These are phyloP conservation scores for Candolleomyces eurysporus DNA, from an alignment of 768 basidiomycete species.

Conservation along the genomic window DNA sequence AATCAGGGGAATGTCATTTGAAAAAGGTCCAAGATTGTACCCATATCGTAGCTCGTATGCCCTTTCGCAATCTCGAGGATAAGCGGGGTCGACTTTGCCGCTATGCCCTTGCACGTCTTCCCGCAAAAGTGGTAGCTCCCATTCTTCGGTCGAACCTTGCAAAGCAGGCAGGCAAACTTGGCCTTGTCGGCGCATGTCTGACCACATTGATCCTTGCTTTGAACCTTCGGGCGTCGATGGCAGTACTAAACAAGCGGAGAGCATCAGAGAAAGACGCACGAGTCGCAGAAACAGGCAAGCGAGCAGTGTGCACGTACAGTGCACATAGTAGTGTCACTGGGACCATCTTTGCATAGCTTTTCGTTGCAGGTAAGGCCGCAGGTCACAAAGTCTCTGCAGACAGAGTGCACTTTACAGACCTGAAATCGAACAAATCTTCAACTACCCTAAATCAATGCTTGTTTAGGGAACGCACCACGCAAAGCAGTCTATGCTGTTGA, in stretches of 20 bases:
- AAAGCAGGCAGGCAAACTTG: constrained; percentile 23
- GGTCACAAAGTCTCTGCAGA: constrained; percentile 17
- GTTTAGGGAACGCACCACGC: background rate
- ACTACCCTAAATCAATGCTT: background rate
- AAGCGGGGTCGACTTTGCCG: constrained; percentile 20
- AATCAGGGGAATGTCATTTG: background rate
- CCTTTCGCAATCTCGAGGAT: constrained; percentile 22
- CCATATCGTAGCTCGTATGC: constrained; percentile 21
- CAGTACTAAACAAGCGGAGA: constrained; percentile 20
- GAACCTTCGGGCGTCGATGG: constrained; percentile 22
- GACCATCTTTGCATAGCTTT: constrained; percentile 15
- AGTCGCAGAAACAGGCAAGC: background rate
- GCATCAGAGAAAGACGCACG: background rate
- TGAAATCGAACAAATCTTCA: background rate
- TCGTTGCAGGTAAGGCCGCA: constrained; percentile 24
- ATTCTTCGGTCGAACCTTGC: constrained; percentile 23
- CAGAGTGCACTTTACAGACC: constrained; percentile 9
- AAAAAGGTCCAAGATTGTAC: constrained; percentile 6
- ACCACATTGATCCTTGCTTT: constrained; percentile 23
- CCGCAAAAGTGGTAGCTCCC: constrained; percentile 25
- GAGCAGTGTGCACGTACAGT: constrained; percentile 15
- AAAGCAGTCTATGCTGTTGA: no score
- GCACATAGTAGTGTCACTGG: constrained; percentile 20
- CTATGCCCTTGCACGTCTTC: constrained; percentile 21
- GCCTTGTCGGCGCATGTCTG: constrained; percentile 19